Percentiles rank a stretch among this genome's conserved stretches.
These are phyloP conservation scores for Dunaliella primolecta DNA, from an alignment of 139 green algal genomes.

Conservation along the genomic window DNA sequence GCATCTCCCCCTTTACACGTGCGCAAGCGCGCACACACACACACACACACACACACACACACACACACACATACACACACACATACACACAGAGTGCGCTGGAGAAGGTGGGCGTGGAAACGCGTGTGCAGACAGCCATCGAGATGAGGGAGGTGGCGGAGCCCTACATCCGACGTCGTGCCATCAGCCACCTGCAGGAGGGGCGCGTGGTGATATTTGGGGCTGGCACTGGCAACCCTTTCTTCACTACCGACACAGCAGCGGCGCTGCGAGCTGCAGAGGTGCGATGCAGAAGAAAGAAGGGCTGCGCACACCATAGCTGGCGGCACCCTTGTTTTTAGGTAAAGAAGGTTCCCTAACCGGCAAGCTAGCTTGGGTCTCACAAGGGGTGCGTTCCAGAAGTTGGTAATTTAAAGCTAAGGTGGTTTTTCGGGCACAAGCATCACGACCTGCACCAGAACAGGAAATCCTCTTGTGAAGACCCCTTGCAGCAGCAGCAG, in stretches of 20 bases:
- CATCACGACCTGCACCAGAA: too few species aligned
- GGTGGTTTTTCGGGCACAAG: too few species aligned
- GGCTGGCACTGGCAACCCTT: constrained; percentile 93
- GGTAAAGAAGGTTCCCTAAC: too few species aligned
- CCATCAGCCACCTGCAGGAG: constrained; percentile 92
- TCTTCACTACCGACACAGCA: constrained; percentile 98
- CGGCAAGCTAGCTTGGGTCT: too few species aligned
- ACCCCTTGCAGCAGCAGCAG: not conserved
- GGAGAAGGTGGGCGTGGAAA: constrained; percentile 67
- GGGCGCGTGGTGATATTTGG: constrained; percentile 96
- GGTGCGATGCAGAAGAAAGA: constrained; percentile 65
- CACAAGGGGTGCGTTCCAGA: constrained; percentile 32
- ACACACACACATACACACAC: not conserved
- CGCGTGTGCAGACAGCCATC: constrained; percentile 89
- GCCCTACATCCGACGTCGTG: constrained; percentile 91
- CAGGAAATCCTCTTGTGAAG: too few species aligned
- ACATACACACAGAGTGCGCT: constrained; percentile 54
- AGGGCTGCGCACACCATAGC: too few species aligned
- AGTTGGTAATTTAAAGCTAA: too few species aligned
- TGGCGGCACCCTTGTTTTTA: too few species aligned
- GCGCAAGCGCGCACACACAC: not conserved
- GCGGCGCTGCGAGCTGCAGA: constrained; percentile 93
- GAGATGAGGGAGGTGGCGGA: constrained; percentile 95
- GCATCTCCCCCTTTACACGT: not conserved
- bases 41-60: not conserved